A percentile compares a stretch with the other conserved stretches of the same genome.
phyloP scores from a whole-genome alignment of 352 stramenopile species.

The Phytophthora chlamydospora region DNA sequence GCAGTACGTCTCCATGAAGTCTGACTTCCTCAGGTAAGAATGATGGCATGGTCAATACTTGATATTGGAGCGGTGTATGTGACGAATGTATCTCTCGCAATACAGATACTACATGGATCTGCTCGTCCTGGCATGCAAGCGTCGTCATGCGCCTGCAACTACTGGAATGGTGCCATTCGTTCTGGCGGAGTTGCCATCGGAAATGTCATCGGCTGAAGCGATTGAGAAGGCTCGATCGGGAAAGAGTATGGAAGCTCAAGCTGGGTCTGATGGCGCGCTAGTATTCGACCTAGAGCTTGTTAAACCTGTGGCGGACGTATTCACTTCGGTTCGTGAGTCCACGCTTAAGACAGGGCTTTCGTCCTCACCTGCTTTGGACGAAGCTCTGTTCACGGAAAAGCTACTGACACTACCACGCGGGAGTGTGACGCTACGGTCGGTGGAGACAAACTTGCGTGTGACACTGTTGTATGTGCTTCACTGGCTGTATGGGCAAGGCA shows the following conservation, averaged over 20 bases:
- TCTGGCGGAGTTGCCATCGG: constrained; percentile 86
- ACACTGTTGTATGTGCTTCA: constrained; percentile 91
- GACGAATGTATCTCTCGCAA: not conserved
- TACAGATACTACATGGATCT: constrained; percentile 91
- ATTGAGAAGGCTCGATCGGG: constrained; percentile 84
- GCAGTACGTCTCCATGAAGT: constrained; percentile 76
- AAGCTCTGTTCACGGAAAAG: constrained; percentile 47
- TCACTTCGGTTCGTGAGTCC: constrained; percentile 11
- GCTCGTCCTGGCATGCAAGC: constrained; percentile 94
- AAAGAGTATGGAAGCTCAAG: constrained; percentile 87
- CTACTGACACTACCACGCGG: constrained; percentile 63
- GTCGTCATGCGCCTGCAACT: constrained; percentile 92
- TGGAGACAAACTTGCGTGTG: constrained; percentile 89
- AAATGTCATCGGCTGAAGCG: constrained; percentile 59
- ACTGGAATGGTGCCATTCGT: constrained; percentile 97
- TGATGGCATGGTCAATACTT: constrained; percentile 1
- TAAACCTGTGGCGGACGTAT: constrained; percentile 48
- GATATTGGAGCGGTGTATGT: not conserved
- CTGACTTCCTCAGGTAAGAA: constrained; percentile 58
- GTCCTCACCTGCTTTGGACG: constrained; percentile 22
- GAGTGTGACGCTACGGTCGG: constrained; percentile 77
- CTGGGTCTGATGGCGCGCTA: constrained; percentile 94
- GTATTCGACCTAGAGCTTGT: constrained; percentile 94
- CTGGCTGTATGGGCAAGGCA: constrained; percentile 91
- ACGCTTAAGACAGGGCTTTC: not conserved